Percentiles rank a stretch among this genome's conserved stretches.
Evolutionary conservation across 371 early-diverging fungal species (phyloP).

Genomic region (Circinella umbellata): DNA sequence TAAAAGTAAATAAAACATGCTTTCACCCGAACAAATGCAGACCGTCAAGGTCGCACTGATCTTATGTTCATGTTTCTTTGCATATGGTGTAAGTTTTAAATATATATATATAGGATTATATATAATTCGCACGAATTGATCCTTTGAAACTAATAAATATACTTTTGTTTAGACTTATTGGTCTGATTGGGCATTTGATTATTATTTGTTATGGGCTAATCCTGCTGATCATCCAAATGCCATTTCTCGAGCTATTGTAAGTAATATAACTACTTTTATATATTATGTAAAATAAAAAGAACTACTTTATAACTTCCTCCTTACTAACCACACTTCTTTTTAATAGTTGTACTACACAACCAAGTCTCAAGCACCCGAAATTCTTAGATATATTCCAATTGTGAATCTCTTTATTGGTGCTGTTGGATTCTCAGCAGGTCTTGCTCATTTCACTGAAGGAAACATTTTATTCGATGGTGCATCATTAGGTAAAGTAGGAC

Average conservation of each 20-base stretch:
- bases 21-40: conserved; percentile 46
- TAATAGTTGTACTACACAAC: conserved; percentile 45
- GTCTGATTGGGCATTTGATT: conserved; percentile 58
- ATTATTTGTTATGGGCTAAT: conserved; percentile 51
- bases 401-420: conserved; percentile 51
- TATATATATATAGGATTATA: not conserved
- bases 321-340: not conserved
- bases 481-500: conserved; percentile 39
- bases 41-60: conserved; percentile 50
- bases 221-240: conserved; percentile 48
- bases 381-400: conserved; percentile 53
- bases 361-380: conserved; percentile 44
- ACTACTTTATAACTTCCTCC: too few relatives aligned
- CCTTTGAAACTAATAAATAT: not conserved
- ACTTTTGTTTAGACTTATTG: conserved; percentile 39
- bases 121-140: not conserved
- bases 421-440: conserved; percentile 51
- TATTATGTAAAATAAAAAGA: too few relatives aligned
- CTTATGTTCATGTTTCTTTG: conserved; percentile 55
- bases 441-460: conserved; percentile 50
- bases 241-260: conserved; percentile 47
- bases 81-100: conserved; percentile 45
- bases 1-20: not conserved
- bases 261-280: conserved; percentile 1
- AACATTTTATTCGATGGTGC: conserved; percentile 57